These are phyloP conservation scores for Lasiosphaeriaceae sp. DNA, from an alignment of 495 filamentous ascomycete species.

Conservation along the genomic window DNA sequence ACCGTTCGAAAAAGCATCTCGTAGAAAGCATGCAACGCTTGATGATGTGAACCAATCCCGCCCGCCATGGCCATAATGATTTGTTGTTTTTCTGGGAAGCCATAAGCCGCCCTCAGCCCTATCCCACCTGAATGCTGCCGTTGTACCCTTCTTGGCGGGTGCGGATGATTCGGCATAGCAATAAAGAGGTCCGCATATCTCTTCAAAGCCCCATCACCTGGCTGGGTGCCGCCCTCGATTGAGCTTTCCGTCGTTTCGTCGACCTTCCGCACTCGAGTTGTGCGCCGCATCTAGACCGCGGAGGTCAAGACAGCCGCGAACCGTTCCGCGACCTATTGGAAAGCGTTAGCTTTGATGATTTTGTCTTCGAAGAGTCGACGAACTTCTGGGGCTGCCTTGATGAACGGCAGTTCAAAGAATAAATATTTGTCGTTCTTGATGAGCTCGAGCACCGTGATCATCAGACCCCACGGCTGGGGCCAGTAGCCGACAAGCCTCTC, in stretches of 20 bases:
- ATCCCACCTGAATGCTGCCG: background rate
- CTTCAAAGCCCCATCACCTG: background rate
- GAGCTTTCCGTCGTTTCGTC: background rate
- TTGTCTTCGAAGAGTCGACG: conserved; percentile 15
- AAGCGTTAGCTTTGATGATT: conserved; percentile 5
- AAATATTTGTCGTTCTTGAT: conserved; percentile 82
- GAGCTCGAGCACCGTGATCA: conserved; percentile 85
- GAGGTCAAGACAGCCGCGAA: conserved; percentile 15
- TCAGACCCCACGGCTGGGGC: conserved; percentile 94
- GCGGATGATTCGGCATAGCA: background rate
- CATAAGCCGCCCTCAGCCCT: background rate
- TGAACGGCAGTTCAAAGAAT: conserved; percentile 90
- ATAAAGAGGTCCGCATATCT: background rate
- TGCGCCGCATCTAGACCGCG: background rate
- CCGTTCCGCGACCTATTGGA: conserved; percentile 38
- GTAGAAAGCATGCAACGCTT: conserved; percentile 7
- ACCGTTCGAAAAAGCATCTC: conserved; percentile 7
- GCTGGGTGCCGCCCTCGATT: background rate
- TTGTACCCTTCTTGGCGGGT: background rate
- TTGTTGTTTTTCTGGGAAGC: background rate
- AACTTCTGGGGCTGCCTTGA: conserved; percentile 85
- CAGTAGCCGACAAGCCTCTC: conserved; percentile 86
- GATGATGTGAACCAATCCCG: conserved; percentile 3
- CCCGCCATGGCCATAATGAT: background rate
- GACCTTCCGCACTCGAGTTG: background rate